Base-by-base conservation (phyloP, 2,329 filamentous ascomycete genomes). In the Coniochaeta sp. region DNA sequence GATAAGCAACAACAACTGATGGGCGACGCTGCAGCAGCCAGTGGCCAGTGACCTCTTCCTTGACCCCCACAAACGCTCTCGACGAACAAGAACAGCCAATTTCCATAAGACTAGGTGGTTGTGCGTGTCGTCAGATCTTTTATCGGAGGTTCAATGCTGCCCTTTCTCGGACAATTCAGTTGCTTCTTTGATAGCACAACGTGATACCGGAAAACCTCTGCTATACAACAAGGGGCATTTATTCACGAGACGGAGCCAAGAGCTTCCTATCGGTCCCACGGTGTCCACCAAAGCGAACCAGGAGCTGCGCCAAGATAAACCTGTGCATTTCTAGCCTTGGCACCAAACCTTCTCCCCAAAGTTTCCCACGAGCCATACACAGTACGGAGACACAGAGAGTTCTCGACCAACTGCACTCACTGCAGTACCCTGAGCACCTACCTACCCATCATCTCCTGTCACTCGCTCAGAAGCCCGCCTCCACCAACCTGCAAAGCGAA, bases 361-460 rank as follows among this genome's bases (percentile, higher is more conserved):
- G 19, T 26, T 22, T 47, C 43, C 43, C 12, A 26, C 43, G 19
- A 26, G 11, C 16, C 19, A n/a, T n/a, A n/a, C n/a, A n/a, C n/a
- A n/a, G n/a, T 26, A 22, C 43, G 43, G 3, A 47, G 4, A 44
- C 40, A 19, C 4, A 47, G 43, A 47, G 19, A n/a, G n/a, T n/a
- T 55, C 52, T 55, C 52, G 52, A 55, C 52, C 54, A 12, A 57
- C 22, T 57, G 54, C n/a, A 57, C 9, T 52, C 22, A 31, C 47
- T 50, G 11, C 11, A 50, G 44, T 28, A 31, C 6, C 11, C 31
- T 6, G 31, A 33, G 31, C 6, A 14, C 43, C 28, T 47, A 12
- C 33, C 7, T 57, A n/a, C n/a, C n/a, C n/a, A n/a, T 56, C 31
- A 7, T 57, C 54, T 38, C 33, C 17, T 57, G n/a, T 22, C 17